Evolutionary conservation across 2,329 filamentous ascomycete species (phyloP), one percentile per base, ranked within the genome.

Genomic region (Claviceps digitariae): DNA sequence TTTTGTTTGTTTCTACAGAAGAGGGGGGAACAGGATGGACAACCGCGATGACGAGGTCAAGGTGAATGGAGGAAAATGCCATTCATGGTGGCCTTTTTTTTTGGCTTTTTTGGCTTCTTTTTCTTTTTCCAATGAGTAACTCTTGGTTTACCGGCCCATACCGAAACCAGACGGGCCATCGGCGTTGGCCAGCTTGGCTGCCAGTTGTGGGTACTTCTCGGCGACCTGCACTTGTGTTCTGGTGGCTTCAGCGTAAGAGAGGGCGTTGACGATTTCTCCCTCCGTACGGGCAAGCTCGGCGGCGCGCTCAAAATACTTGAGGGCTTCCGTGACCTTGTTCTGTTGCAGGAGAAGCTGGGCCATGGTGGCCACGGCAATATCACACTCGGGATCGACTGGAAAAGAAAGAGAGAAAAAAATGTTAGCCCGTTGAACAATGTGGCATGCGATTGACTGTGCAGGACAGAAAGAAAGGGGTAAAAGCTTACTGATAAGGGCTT

Each of bases 331-430:
- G 55, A 98, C 91, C 74, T 96, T 96, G 69, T 93, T 93, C 75
- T 97, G 93, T 70, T 98, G 93, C 38, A 98, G 81, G 51, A 98
- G 83, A 44, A 98, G 82, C 72, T 98, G 93, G 12, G 93, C 93
- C 89, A 98, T 96, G 52, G 93, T 98, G 52, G 93, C 93, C 44
- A 98, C 93, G 44, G 93, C 93, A 65, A 98, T 98, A 64, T 98
- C 93, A 67, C 93, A 98, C 69, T 98, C 93, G 27, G 93, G 93
- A 64, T 98, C 93, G 67, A 98, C 90, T 95, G 61, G 20, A 45
- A 38, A 6, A 15, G 7, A 46, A 40, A 23, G 4, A 34, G n/a
- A 29, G n/a, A 13, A 20, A 17, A 44, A 41, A n/a, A 20, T 17
- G n/a, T 51, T 27, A 51, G 49, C 27, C 27, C 10, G 29, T 31